Percentiles rank a stretch among this genome's conserved stretches.
Conservation (phyloP, 2,329 filamentous ascomycete genomes). For the Aspergillus spinulosporus region DNA sequence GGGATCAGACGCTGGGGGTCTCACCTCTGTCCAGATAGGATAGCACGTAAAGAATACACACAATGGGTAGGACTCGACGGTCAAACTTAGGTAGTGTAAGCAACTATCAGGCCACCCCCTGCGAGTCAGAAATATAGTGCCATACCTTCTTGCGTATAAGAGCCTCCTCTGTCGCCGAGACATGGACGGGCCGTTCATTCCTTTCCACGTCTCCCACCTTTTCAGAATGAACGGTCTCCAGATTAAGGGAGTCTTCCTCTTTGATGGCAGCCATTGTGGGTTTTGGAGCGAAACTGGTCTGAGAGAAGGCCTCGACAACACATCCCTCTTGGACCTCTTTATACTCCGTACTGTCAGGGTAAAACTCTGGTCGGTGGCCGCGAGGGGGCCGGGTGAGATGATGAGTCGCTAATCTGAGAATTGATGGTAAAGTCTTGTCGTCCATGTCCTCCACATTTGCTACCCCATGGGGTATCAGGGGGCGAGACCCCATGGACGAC, state of each 20-base stretch:
- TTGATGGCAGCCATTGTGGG: neutral
- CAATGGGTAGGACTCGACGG: slow-evolving; percentile 24
- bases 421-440: neutral
- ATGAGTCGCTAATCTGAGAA: neutral
- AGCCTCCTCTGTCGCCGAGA: slow-evolving; percentile 5
- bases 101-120: neutral
- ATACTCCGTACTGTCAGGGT: neutral
- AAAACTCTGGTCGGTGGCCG: neutral
- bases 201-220: neutral
- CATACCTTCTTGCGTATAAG: slow-evolving; percentile 4
- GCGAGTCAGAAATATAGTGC: neutral
- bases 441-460: neutral
- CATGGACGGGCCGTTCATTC: neutral
- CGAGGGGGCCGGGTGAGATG: neutral
- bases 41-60: slow-evolving; percentile 27
- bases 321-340: neutral
- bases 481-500: neutral
- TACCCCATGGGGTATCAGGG: slow-evolving; percentile 6
- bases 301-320: neutral
- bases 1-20: neutral
- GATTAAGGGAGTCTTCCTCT: slow-evolving; percentile 1
- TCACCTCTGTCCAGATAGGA: slow-evolving; percentile 28
- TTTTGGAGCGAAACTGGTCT: neutral
- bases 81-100: slow-evolving; percentile 20
- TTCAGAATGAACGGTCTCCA: slow-evolving; percentile 1